Evolutionary conservation across 371 early-diverging fungal species (phyloP).

Genomic region (Dipsacomyces acuminosporus): DNA sequence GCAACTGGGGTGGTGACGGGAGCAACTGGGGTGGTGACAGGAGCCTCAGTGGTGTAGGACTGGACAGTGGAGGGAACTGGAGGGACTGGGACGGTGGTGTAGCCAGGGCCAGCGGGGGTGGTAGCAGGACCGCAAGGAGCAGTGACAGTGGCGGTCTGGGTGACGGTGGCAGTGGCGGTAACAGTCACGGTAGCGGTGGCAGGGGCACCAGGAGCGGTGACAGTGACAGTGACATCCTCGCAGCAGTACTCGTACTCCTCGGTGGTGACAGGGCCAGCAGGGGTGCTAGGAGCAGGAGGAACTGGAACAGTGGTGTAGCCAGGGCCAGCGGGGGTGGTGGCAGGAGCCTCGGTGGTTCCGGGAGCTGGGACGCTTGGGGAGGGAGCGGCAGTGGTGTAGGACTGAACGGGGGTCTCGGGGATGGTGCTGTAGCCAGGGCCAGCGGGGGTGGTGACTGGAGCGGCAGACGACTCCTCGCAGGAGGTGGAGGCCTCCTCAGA

Average conservation of each 20-base stretch:
- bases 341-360: slow-evolving; percentile 4
- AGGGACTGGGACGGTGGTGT: slow-evolving; percentile 3
- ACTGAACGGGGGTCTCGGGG: slow-evolving; percentile 1
- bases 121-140: slow-evolving; percentile 3
- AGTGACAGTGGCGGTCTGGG: slow-evolving; percentile 7
- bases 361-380: background rate
- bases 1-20: slow-evolving; percentile 10
- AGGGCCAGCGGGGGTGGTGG: too few species aligned
- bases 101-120: slow-evolving; percentile 5
- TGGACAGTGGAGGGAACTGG: too few species aligned
- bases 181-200: slow-evolving; percentile 11
- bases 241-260: slow-evolving; percentile 31
- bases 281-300: background rate
- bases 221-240: slow-evolving; percentile 25
- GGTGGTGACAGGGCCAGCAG: slow-evolving; percentile 1
- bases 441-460: background rate
- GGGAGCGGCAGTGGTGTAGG: slow-evolving; percentile 9
- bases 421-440: slow-evolving; percentile 1
- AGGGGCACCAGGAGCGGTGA: slow-evolving; percentile 8
- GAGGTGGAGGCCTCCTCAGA: background rate
- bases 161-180: slow-evolving; percentile 12
- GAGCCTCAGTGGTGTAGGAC: background rate
- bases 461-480: slow-evolving; percentile 2
- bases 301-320: slow-evolving; percentile 5
- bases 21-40: slow-evolving; percentile 1